Percentiles rank a stretch among this genome's conserved stretches.
Evolutionary conservation across 1,139 yeast species (phyloP).

Genomic region (Lipomyces yarrowii): DNA sequence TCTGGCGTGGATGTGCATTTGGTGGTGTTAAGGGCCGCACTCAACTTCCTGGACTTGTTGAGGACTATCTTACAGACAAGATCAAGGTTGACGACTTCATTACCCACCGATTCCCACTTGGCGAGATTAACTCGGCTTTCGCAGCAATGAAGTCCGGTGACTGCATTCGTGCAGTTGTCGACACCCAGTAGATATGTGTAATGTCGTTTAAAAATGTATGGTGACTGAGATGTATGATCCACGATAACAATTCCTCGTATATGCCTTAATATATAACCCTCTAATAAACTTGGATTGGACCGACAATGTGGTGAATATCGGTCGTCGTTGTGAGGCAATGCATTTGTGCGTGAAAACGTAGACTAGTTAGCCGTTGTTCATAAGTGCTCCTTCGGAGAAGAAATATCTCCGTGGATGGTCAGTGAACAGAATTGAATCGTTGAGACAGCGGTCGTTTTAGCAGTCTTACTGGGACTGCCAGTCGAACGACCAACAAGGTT

Average conservation of each 20-base stretch:
- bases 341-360: too few species aligned
- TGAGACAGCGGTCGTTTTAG: too few species aligned
- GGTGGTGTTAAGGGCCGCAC: constrained; percentile 98
- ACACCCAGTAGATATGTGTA: constrained; percentile 7
- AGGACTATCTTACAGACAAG: constrained; percentile 77
- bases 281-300: neutral
- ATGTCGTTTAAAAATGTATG: neutral
- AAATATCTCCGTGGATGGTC: too few species aligned
- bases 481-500: too few species aligned
- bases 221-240: neutral
- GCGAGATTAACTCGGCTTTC: constrained; percentile 82
- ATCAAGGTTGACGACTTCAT: constrained; percentile 93
- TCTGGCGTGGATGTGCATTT: constrained; percentile 97
- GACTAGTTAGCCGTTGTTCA: too few species aligned
- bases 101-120: constrained; percentile 82
- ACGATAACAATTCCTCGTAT: neutral
- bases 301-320: too few species aligned
- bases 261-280: neutral
- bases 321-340: too few species aligned
- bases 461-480: too few species aligned
- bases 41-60: constrained; percentile 88
- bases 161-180: constrained; percentile 88
- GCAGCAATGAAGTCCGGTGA: constrained; percentile 94
- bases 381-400: too few species aligned
- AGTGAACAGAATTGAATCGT: too few species aligned